Percentiles rank a stretch among this genome's conserved stretches.
Conservation (phyloP, 2,329 filamentous ascomycete species). For the Penicillium sp. region DNA sequence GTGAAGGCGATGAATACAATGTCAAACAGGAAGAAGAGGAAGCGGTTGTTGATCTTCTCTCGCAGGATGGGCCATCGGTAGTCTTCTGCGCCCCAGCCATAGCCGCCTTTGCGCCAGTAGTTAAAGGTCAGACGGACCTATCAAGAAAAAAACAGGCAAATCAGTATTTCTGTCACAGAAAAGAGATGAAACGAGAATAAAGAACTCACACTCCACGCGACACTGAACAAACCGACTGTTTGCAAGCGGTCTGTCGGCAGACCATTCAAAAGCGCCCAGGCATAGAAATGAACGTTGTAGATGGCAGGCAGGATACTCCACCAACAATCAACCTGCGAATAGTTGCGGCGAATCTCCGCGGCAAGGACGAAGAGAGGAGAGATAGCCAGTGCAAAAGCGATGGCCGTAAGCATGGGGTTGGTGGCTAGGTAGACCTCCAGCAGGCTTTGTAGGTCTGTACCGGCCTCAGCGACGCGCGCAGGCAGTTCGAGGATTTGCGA, state of each 20-base stretch:
- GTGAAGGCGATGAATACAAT: conserved; percentile 80
- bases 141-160: background rate
- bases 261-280: conserved; percentile 76
- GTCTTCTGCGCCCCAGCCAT: conserved; percentile 83
- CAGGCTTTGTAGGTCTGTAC: conserved; percentile 61
- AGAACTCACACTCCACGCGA: conserved; percentile 71
- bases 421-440: conserved; percentile 73
- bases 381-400: conserved; percentile 69
- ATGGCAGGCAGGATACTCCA: conserved; percentile 88
- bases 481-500: conserved; percentile 68
- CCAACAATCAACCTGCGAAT: conserved; percentile 89
- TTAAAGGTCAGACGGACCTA: conserved; percentile 85
- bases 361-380: conserved; percentile 67
- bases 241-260: conserved; percentile 68
- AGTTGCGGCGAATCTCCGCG: conserved; percentile 86
- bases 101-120: conserved; percentile 94
- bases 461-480: conserved; percentile 56
- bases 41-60: conserved; percentile 62
- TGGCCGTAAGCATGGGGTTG: conserved; percentile 75
- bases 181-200: conserved; percentile 3
- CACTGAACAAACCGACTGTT: conserved; percentile 64
- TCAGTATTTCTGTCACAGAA: conserved; percentile 19
- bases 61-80: conserved; percentile 86
- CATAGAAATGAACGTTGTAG: conserved; percentile 77
- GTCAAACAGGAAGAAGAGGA: conserved; percentile 81